Percentiles rank a stretch among this genome's conserved stretches.
Evolutionary conservation across 108 stramenopile genomes (phyloP).

Genomic region (Cyclotella baltica): DNA sequence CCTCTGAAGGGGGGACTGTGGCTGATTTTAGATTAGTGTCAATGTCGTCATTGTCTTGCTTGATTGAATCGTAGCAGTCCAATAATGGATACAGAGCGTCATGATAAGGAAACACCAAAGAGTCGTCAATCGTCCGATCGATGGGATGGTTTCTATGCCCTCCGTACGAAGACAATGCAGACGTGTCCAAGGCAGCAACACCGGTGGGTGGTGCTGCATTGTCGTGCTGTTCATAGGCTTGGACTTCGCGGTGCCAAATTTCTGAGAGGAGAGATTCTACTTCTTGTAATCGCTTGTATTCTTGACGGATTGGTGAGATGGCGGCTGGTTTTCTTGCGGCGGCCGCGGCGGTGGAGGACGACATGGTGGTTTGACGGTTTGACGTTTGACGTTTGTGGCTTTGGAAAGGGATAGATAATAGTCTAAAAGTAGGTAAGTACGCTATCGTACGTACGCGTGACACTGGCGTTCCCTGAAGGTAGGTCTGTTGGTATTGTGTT

Average conservation of each 20-base stretch:
- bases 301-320: conserved; percentile 24
- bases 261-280: conserved; percentile 21
- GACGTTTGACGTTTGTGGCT: no score
- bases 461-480: no score
- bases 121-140: conserved; percentile 39
- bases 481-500: no score
- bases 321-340: background rate
- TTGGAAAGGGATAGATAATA: background rate
- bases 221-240: conserved; percentile 29
- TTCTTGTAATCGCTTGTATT: conserved; percentile 32
- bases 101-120: conserved; percentile 62
- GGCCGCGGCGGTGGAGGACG: background rate
- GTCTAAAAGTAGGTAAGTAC: no score
- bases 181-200: background rate
- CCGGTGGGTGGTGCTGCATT: background rate
- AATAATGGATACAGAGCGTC: conserved; percentile 52
- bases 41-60: conserved; percentile 5
- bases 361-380: background rate
- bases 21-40: background rate
- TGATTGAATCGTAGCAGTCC: conserved; percentile 58
- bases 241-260: conserved; percentile 35
- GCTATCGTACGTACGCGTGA: no score
- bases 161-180: background rate
- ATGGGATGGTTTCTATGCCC: conserved; percentile 52
- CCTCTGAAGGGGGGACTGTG: conserved; percentile 23